Percentiles rank a stretch among this genome's conserved stretches.
These are phyloP conservation scores for Cladophialophora carrionii DNA, from an alignment of 2,329 filamentous ascomycete species.

Conservation along the genomic window DNA sequence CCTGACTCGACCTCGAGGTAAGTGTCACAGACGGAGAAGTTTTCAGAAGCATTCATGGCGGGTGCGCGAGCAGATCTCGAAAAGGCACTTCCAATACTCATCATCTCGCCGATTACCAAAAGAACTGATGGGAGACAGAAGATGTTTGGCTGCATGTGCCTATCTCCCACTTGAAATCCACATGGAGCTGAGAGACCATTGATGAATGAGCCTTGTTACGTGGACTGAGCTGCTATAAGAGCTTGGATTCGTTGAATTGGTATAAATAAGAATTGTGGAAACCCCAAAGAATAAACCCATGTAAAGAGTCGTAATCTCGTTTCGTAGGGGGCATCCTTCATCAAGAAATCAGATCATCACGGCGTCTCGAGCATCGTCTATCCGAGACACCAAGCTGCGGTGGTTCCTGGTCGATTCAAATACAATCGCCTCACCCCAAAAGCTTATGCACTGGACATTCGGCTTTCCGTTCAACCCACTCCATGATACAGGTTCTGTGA, in stretches of 20 bases:
- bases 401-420: neutral
- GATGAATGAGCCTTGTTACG: neutral
- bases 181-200: neutral
- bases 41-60: no score
- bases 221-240: neutral
- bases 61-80: no score
- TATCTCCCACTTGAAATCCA: neutral
- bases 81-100: no score
- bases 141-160: no score
- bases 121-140: no score
- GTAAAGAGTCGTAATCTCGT: neutral
- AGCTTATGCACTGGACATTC: slow-evolving; percentile 66
- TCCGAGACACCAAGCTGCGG: neutral
- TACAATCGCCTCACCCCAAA: slow-evolving; percentile 18
- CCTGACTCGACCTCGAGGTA: no score
- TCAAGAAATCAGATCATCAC: neutral
- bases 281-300: neutral
- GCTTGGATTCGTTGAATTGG: neutral
- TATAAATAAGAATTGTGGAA: neutral
- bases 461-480: slow-evolving; percentile 63
- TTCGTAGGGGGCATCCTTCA: neutral
- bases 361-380: neutral
- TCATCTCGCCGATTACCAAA: no score
- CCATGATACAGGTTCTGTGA: slow-evolving; percentile 62
- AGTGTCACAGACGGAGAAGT: no score